Evolutionary conservation across 2,329 filamentous ascomycete species (phyloP), one percentile per base, ranked within the genome.

Genomic region (Colletotrichum tropicale): DNA sequence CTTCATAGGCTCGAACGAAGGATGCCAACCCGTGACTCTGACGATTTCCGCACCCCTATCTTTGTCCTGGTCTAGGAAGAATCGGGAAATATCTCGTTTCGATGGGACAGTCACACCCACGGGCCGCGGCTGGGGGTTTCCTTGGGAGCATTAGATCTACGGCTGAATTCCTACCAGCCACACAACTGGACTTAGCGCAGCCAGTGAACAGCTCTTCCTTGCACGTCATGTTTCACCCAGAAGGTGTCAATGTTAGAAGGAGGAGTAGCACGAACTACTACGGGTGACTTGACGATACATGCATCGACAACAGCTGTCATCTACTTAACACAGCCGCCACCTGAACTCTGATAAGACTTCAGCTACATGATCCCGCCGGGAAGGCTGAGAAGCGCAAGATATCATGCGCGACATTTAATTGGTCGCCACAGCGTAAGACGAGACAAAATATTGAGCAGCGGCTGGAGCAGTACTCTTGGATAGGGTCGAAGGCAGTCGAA

Each of bases 151-250:
- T 52, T 52, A 52, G n/a, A 21, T 52, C 43, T 21, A 52, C 43
- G 43, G 43, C 43, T 52, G 43, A 21, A 21, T 15, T 21, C 10
- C n/a, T 13, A 13, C 43, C 43, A 52, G 43, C 43, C 43, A 52
- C 43, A 15, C 43, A 21, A 21, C n/a, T 13, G 43, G 43, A 52
- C n/a, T n/a, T 21, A 52, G 43, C 43, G n/a, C n/a, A 52, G 6
- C n/a, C n/a, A 52, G 43, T 52, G 43, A 52, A 52, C 43, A 52
- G 6, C 43, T 13, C n/a, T 52, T 52, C 43, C 43, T 52, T 52
- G 43, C n/a, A 52, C 43, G 43, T 52, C 43, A 52, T 52, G 43
- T 52, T 52, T 52, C 43, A 52, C 43, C 68, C 68, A 24, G n/a
- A 61, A 30, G 15, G 16, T 36, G n/a, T 21, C 43, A 52, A 24